A percentile compares a stretch with the other conserved stretches of the same genome.
These are phyloP conservation scores for Arctium minus DNA, from an alignment of 129 eudicot species.

Conservation along the genomic window DNA sequence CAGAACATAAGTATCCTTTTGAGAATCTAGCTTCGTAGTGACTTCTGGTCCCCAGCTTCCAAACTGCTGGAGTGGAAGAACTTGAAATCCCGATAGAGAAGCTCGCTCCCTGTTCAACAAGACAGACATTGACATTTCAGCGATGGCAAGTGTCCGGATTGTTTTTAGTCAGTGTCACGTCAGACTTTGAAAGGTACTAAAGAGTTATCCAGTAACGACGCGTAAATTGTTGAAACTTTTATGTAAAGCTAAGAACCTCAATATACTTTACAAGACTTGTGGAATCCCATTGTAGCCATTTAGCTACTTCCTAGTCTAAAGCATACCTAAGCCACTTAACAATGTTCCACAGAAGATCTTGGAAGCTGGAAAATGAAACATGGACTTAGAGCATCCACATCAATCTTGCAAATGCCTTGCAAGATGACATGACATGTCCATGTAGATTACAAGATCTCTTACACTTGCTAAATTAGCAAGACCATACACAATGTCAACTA, in stretches of 20 bases:
- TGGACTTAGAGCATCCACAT: no score
- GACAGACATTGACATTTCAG: background rate
- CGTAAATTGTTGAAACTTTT: background rate
- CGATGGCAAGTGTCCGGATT: background rate
- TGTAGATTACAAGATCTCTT: no score
- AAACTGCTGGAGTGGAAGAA: conserved; percentile 92
- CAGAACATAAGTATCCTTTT: conserved; percentile 92
- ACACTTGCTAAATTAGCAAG: no score
- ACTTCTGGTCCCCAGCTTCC: conserved; percentile 96
- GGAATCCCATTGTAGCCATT: background rate
- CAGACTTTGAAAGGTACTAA: background rate
- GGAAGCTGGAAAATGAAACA: background rate
- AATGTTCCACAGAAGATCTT: background rate
- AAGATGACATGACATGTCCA: no score
- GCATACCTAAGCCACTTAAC: background rate
- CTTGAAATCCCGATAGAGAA: conserved; percentile 73
- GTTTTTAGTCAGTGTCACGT: background rate
- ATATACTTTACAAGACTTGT: background rate
- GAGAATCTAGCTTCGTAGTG: conserved; percentile 68
- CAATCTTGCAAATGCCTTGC: no score
- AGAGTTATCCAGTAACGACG: no score
- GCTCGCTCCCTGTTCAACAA: conserved; percentile 61
- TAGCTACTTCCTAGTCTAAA: background rate
- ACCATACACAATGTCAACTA: no score
- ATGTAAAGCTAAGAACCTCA: background rate